Conservation (phyloP, 148 eudicot species). For the Heliosperma pusillum region DNA sequence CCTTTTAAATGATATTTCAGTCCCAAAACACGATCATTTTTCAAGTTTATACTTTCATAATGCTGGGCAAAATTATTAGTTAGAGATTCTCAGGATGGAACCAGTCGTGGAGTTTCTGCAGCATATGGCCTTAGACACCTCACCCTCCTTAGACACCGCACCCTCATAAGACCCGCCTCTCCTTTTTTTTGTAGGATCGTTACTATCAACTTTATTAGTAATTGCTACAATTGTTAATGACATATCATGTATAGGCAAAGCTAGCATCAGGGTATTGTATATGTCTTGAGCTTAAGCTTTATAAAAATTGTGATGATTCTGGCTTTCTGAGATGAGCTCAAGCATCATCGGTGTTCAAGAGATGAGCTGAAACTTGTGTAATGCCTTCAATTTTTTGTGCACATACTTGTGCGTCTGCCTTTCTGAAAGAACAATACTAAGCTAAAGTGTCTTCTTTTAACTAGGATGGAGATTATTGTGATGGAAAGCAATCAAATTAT, state of each 20-base stretch:
- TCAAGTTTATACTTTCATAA: not conserved
- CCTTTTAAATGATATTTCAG: not conserved
- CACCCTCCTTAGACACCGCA: not conserved
- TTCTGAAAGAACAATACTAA: not conserved
- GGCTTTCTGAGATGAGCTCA: not conserved
- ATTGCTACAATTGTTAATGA: not conserved
- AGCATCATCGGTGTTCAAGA: not conserved
- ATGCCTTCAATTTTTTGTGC: not conserved
- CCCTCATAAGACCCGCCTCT: not conserved
- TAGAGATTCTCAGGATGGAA: not conserved
- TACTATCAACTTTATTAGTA: not conserved
- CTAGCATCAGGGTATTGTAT: not conserved
- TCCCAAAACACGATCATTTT: not conserved
- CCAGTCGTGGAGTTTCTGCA: not conserved
- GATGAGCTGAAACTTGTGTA: not conserved
- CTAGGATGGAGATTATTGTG: slow-evolving; percentile 35
- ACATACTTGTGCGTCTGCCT: not conserved
- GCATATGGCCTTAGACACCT: not conserved
- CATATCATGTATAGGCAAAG: not conserved
- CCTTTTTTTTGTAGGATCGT: not conserved
- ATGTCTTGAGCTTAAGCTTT: not conserved
- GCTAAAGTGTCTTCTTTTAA: slow-evolving; percentile 5
- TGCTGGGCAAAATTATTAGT: not conserved
- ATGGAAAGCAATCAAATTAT: slow-evolving; percentile 17
- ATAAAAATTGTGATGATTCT: not conserved